phyloP scores from a whole-genome alignment of 352 stramenopile genomes.

The Phytophthora syringae region DNA sequence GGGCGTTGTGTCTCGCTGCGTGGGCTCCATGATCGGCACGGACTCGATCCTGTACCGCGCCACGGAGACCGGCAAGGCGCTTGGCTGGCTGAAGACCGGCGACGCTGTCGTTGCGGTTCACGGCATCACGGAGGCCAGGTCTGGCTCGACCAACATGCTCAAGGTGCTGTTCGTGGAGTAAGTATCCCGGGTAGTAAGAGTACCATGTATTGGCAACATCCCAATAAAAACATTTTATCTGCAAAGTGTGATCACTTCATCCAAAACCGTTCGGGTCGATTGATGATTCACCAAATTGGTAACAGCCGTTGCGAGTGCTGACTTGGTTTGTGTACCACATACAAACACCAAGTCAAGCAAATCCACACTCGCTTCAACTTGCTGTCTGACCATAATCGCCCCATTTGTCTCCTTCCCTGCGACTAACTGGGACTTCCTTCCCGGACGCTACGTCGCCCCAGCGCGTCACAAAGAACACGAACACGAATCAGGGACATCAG shows the following conservation, averaged over 20 bases:
- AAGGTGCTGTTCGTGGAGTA: constrained; percentile 90
- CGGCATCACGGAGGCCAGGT: constrained; percentile 87
- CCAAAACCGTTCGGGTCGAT: no score
- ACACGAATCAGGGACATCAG: constrained; percentile 2
- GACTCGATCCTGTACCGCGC: constrained; percentile 89
- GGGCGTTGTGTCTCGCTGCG: constrained; percentile 57
- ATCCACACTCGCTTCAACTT: constrained; percentile 9
- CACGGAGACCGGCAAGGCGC: constrained; percentile 82
- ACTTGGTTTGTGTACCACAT: background rate
- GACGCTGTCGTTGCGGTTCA: constrained; percentile 91
- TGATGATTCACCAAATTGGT: no score
- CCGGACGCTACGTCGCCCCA: background rate
- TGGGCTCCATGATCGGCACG: constrained; percentile 87
- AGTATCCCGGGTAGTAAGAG: no score
- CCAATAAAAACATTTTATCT: no score
- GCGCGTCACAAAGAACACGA: constrained; percentile 20
- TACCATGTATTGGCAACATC: no score
- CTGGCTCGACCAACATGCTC: constrained; percentile 93
- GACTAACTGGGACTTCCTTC: background rate
- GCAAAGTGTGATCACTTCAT: no score
- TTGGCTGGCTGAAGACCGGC: constrained; percentile 86
- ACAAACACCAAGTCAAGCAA: constrained; percentile 16
- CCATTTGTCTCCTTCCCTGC: background rate
- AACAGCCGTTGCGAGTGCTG: no score
- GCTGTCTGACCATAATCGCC: background rate